A percentile compares a stretch with the other conserved stretches of the same genome.
These are phyloP conservation scores for Haematococcus lacustris DNA, from an alignment of 139 green algal genomes.

Conservation along the genomic window DNA sequence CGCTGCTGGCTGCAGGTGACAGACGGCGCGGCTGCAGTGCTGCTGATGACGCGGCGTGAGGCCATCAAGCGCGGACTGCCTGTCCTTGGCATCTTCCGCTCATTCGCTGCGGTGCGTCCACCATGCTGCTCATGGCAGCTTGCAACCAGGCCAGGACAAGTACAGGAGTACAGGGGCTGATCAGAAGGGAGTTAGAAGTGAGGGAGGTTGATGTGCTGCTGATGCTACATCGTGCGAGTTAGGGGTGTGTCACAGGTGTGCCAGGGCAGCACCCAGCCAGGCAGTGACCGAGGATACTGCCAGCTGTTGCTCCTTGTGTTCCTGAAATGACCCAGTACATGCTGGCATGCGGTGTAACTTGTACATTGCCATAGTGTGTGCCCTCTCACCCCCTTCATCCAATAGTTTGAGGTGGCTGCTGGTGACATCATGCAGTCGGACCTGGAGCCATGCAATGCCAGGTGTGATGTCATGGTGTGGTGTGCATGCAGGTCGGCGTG, in stretches of 20 bases:
- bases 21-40: conserved; percentile 82
- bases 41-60: conserved; percentile 92
- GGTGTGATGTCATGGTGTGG: neutral
- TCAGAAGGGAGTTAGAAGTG: neutral
- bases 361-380: no score
- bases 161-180: neutral
- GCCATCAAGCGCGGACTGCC: conserved; percentile 72
- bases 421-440: neutral
- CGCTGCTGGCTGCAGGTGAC: conserved; percentile 89
- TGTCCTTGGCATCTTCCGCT: conserved; percentile 78
- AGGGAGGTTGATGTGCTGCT: no score
- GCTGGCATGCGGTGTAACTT: no score
- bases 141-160: no score
- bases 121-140: no score
- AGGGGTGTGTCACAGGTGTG: no score
- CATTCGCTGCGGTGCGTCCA: conserved; percentile 19
- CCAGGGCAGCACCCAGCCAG: no score
- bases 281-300: no score
- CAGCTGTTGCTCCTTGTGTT: no score
- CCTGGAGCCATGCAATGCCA: neutral
- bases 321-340: no score
- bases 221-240: no score
- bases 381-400: neutral
- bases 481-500: conserved; percentile 65
- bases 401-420: no score